These are phyloP conservation scores for Globisporangium spinosum DNA, from an alignment of 352 stramenopile genomes.

Conservation along the genomic window DNA sequence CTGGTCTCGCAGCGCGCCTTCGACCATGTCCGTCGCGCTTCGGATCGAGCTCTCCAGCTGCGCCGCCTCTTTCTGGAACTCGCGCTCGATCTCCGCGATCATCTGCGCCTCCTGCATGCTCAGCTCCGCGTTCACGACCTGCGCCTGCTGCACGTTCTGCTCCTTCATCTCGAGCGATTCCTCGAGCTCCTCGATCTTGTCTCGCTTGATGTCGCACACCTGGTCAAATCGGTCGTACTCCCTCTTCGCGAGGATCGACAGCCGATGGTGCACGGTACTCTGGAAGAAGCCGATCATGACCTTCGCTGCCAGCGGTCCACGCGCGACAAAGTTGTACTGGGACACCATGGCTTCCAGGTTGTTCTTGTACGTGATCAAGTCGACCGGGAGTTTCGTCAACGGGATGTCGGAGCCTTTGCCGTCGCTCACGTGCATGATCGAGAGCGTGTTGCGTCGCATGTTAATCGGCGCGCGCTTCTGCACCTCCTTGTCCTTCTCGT, in stretches of 20 bases:
- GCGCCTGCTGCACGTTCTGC: conserved; percentile 40
- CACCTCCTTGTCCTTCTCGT: conserved; percentile 50
- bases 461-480: conserved; percentile 40
- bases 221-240: conserved; percentile 61
- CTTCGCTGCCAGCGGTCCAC: conserved; percentile 41
- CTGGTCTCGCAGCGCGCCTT: conserved; percentile 49
- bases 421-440: conserved; percentile 39
- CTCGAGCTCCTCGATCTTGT: conserved; percentile 46
- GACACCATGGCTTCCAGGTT: conserved; percentile 77
- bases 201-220: conserved; percentile 46
- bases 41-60: conserved; percentile 39
- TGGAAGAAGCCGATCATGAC: conserved; percentile 63
- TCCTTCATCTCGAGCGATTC: conserved; percentile 46
- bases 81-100: conserved; percentile 43
- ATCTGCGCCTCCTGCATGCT: conserved; percentile 42
- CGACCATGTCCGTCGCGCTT: conserved; percentile 38
- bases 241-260: conserved; percentile 41
- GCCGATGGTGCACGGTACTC: conserved; percentile 41
- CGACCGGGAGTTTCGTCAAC: conserved; percentile 50
- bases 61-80: conserved; percentile 35
- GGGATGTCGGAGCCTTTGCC: conserved; percentile 23
- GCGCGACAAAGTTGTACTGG: conserved; percentile 73
- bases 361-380: conserved; percentile 75
- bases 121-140: conserved; percentile 46
- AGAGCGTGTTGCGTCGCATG: conserved; percentile 45